Base-by-base conservation (phyloP, 371 early-diverging fungal species). In the Massospora cicadina region DNA sequence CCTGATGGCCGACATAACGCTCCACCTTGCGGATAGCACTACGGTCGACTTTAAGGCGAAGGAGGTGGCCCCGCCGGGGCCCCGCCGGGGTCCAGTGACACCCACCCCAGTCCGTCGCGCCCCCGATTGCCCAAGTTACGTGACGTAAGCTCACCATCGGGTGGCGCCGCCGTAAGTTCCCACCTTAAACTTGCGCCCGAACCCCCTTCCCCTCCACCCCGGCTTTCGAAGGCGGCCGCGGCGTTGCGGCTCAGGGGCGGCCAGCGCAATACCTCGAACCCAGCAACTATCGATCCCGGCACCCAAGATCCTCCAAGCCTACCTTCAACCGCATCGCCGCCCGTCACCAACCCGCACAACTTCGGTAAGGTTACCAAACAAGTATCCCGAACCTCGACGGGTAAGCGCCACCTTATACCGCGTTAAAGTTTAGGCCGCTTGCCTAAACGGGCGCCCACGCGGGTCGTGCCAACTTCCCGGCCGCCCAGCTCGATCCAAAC, bases 1-100 rank as follows among this genome's bases (percentile, higher is more conserved):
- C 53, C 43, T 62, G 17, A 33, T 62, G 43, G 62, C 62, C 21
- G 62, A 62, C 25, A 62, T 62, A 33, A 62, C 62, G 21, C 30
- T 62, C 26, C 32, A 62, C 26, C 33, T 62, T 5, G 24, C 62
- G 12, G 62, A 62, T 24, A n/a, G n/a, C 13, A 57, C 23, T n/a
- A 12, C 28, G 7, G 26, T 25, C 58, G 28, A 57, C 28, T 23
- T n/a, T 12, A 7, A 17, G 43, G 43, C 17, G 17, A 43, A 43
- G 43, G 43, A 43, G 17, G 43, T 17, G 43, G n/a, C n/a, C n/a
- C n/a, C n/a, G n/a, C n/a, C n/a, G n/a, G n/a, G n/a, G n/a, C n/a
- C n/a, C n/a, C n/a, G n/a, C n/a, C n/a, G n/a, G n/a, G n/a, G n/a
- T n/a, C n/a, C n/a, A n/a, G n/a, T n/a, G n/a, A n/a, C n/a, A n/a